phyloP scores from a whole-genome alignment of 176 grass and related monocot species.

The Thalia dealbata region DNA sequence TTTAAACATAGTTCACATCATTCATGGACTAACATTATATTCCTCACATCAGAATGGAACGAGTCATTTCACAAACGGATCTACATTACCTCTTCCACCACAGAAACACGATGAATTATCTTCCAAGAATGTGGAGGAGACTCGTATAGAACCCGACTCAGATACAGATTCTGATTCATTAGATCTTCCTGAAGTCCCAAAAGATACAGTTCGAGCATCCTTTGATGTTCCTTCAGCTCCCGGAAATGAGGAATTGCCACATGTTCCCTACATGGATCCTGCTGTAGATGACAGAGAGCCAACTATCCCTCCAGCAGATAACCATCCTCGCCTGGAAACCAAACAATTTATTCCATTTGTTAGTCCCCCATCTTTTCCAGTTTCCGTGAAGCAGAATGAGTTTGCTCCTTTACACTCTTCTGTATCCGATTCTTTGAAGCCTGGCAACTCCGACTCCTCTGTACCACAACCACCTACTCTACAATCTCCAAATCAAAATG shows the following conservation, averaged over 20 bases:
- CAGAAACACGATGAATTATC: conserved; percentile 51
- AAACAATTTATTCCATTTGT: conserved; percentile 72
- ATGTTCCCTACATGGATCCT: conserved; percentile 25
- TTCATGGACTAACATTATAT: conserved; percentile 7
- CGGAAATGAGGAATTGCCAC: conserved; percentile 40
- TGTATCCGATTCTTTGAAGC: neutral
- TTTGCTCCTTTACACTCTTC: neutral
- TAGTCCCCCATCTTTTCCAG: conserved; percentile 28
- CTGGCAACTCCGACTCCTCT: neutral
- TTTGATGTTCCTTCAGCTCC: conserved; percentile 32
- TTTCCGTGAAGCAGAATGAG: conserved; percentile 26
- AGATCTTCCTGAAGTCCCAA: conserved; percentile 88
- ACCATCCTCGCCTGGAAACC: conserved; percentile 31
- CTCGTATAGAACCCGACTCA: conserved; percentile 45
- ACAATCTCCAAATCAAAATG: conserved; percentile 28
- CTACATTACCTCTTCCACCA: conserved; percentile 52
- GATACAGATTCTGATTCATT: conserved; percentile 50
- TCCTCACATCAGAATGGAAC: conserved; percentile 67
- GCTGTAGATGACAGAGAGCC: conserved; percentile 26
- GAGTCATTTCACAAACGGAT: conserved; percentile 47
- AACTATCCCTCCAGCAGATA: conserved; percentile 28
- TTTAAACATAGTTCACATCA: conserved; percentile 11
- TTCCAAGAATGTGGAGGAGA: conserved; percentile 16
- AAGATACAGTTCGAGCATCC: conserved; percentile 41
- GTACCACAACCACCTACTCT: conserved; percentile 14